phyloP scores from a whole-genome alignment of 2,329 filamentous ascomycete genomes.

The Venturiaceae sp. region DNA sequence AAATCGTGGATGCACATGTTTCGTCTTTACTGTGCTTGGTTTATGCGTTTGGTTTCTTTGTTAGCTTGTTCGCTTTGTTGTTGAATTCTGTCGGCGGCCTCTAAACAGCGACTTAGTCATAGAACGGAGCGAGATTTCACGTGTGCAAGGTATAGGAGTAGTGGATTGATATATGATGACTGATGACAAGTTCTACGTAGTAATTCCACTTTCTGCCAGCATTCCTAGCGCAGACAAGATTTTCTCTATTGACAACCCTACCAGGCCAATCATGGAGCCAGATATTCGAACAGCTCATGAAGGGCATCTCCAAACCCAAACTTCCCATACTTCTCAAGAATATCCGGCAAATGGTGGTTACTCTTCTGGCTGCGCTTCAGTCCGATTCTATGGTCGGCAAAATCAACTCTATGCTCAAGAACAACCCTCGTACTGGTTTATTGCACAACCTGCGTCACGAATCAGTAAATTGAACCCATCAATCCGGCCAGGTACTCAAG shows the following conservation, averaged over 20 bases:
- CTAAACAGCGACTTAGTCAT: too few species aligned
- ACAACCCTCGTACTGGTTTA: background rate
- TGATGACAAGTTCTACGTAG: background rate
- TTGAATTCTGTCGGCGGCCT: too few species aligned
- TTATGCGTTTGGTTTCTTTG: too few species aligned
- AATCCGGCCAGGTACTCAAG: conserved; percentile 4
- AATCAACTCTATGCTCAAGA: background rate
- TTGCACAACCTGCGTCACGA: conserved; percentile 3
- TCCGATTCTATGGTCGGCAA: background rate
- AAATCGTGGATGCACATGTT: background rate
- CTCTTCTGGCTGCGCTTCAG: background rate
- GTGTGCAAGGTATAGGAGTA: too few species aligned
- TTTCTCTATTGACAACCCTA: background rate
- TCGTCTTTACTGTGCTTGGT: background rate
- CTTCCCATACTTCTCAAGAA: background rate
- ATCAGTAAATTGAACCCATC: background rate
- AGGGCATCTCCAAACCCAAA: background rate
- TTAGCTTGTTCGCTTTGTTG: too few species aligned
- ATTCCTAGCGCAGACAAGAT: background rate
- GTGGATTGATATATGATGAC: too few species aligned
- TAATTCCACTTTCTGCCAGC: background rate
- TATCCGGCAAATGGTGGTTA: background rate
- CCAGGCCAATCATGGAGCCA: background rate
- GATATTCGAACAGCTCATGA: background rate
- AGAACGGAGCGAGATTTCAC: too few species aligned